phyloP scores from a whole-genome alignment of 441 rosid species.

The Euphorbia celastroides region DNA sequence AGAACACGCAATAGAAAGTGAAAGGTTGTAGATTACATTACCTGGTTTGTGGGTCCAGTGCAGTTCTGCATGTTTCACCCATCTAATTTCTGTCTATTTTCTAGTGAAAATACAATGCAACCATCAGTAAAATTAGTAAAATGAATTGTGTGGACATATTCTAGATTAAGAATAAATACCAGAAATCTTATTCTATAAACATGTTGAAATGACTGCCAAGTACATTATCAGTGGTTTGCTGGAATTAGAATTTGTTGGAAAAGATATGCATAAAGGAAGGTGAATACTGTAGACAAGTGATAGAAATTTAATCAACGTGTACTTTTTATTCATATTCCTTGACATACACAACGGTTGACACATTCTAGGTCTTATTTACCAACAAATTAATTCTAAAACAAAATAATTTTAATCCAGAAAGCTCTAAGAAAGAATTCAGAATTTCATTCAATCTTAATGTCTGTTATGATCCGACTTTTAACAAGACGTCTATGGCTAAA shows the following conservation, averaged over 20 bases:
- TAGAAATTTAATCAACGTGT: background rate
- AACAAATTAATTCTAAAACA: background rate
- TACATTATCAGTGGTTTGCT: background rate
- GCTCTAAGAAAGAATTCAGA: background rate
- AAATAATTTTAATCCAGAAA: background rate
- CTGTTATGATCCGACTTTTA: background rate
- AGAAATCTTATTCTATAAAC: background rate
- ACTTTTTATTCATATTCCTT: background rate
- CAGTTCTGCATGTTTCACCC: background rate
- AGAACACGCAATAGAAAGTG: background rate
- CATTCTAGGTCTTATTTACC: background rate
- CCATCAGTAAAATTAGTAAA: background rate
- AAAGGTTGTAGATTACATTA: background rate
- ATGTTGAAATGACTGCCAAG: background rate
- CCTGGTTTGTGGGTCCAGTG: conserved; percentile 1
- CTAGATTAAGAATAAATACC: background rate
- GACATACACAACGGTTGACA: background rate
- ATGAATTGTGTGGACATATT: background rate
- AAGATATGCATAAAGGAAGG: background rate
- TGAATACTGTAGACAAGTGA: background rate
- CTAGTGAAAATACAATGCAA: background rate
- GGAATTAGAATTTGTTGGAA: background rate
- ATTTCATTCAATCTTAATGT: background rate
- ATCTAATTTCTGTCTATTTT: background rate
- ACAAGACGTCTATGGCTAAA: background rate